phyloP scores from a whole-genome alignment of 2,329 filamentous ascomycete species.

The Nannizzia gypsea region DNA sequence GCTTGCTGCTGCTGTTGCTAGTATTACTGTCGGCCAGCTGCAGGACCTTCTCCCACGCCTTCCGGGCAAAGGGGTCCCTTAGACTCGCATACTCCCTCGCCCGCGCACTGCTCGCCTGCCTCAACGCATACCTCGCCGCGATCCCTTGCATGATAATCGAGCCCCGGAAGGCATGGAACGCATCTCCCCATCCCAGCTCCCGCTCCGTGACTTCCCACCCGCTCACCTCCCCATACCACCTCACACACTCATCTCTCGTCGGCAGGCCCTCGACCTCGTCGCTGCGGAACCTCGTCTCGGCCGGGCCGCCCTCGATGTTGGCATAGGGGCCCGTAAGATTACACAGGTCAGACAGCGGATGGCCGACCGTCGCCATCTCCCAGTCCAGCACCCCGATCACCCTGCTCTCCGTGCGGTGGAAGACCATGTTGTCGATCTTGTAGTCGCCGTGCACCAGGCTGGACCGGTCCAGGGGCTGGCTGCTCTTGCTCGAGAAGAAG shows the following conservation, averaged over 20 bases:
- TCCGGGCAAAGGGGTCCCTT: conserved; percentile 60
- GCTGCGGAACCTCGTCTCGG: conserved; percentile 46
- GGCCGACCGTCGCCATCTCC: conserved; percentile 98
- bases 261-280: conserved; percentile 56
- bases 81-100: conserved; percentile 60
- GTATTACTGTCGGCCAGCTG: conserved; percentile 22
- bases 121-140: conserved; percentile 67
- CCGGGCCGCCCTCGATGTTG: conserved; percentile 26
- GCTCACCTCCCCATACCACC: conserved; percentile 56
- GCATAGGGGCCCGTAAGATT: conserved; percentile 51
- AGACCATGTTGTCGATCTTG: conserved; percentile 86
- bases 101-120: conserved; percentile 81
- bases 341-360: conserved; percentile 79
- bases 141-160: conserved; percentile 74
- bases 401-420: conserved; percentile 73
- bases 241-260: conserved; percentile 44
- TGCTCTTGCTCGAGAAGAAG: conserved; percentile 60
- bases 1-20: not conserved
- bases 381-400: conserved; percentile 94
- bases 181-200: conserved; percentile 50
- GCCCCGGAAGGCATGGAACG: conserved; percentile 49
- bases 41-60: conserved; percentile 64
- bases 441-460: conserved; percentile 89
- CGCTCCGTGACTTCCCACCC: conserved; percentile 55
- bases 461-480: conserved; percentile 64